Base-by-base conservation (phyloP, 768 basidiomycete genomes). In the Leccinum boreale region DNA sequence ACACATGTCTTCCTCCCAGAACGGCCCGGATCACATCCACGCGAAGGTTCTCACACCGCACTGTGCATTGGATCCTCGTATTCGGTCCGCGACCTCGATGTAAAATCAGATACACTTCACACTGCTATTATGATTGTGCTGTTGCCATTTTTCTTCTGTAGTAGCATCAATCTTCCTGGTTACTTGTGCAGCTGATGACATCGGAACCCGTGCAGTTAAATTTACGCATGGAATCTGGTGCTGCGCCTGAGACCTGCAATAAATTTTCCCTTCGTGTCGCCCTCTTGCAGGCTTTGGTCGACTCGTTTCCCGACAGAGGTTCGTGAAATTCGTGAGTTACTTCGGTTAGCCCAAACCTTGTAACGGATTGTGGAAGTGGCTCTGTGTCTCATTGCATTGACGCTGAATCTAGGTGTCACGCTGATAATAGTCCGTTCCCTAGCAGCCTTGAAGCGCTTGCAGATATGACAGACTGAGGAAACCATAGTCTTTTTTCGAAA, bases 111-210 rank as follows among this genome's bases (percentile, higher is more conserved):
- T n/a, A 12, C 23, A 52, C 53, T 26, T 10, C 12, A 4, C 14
- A 54, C 55, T 23, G 56, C 56, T 29, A 56, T 31, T 56, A 1
- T 56, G 53, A 56, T 56, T 17, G 28, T 29, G 35, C 10, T 29
- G 36, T 26, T 56, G 15, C 8, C 14, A 12, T 5, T 5, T 17
- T 17, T 55, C 33, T 39, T 12, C 36, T 28, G 12, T 12, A 23
- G 7, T 4, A 6, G 15, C 8, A 52, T 26, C 31, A 26, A 15
- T 35, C 55, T 19, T 14, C 3, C 19, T 36, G 35, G 54, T n/a
- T n/a, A 39, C 35, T 36, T 10, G 31, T n/a, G 7, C 1, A 33
- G 31, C 31, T 33, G 31, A 33, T 33, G 31, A 33, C 31, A n/a
- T 19, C 26, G 3, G 26, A 26, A 7, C 14, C 53, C 28, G 10